These are phyloP conservation scores for Phytophthora brassicae DNA, from an alignment of 352 stramenopile species.

Conservation along the genomic window DNA sequence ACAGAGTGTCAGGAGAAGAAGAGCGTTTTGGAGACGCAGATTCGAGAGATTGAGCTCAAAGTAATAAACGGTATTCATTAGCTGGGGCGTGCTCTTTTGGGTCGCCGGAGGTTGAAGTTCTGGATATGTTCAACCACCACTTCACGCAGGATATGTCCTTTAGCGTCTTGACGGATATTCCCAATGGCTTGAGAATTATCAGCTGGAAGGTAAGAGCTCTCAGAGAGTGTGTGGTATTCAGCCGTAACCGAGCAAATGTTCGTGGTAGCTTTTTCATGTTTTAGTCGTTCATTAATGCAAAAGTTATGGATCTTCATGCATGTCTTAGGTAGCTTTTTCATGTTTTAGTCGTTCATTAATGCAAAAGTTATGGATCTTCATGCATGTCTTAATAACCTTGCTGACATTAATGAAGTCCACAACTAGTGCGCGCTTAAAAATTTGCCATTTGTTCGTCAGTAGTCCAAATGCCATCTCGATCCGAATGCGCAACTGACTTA, in stretches of 20 bases:
- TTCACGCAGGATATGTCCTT: background rate
- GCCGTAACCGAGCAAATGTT: background rate
- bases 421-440: conserved; percentile 19
- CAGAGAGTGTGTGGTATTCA: background rate
- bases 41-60: background rate
- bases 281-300: background rate
- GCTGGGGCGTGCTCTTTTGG: background rate
- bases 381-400: background rate
- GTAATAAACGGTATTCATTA: background rate
- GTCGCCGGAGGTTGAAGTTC: background rate
- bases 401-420: conserved; percentile 4
- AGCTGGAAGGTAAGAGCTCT: background rate
- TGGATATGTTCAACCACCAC: background rate
- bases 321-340: background rate
- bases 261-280: background rate
- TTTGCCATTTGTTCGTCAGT: conserved; percentile 30
- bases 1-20: background rate
- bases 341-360: background rate
- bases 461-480: conserved; percentile 48
- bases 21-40: background rate
- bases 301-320: background rate
- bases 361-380: background rate
- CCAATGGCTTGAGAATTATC: background rate
- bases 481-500: conserved; percentile 36
- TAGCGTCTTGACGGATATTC: background rate